phyloP scores from a whole-genome alignment of 805 yeast genomes.

The Pachysolen tannophilus region DNA sequence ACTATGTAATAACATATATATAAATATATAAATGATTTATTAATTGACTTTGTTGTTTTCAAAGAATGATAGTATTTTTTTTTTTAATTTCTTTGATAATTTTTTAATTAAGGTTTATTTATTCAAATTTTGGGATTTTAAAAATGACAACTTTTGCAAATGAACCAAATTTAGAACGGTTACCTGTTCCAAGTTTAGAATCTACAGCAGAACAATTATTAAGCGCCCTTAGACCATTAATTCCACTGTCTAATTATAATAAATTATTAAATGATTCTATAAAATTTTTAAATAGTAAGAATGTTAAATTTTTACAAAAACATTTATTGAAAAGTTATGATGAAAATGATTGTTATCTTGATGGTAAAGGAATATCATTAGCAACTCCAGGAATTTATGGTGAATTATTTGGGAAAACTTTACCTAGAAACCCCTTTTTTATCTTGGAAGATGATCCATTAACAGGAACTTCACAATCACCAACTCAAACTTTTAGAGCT shows the following conservation, averaged over 20 bases:
- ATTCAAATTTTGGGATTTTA: no score
- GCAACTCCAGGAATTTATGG: constrained; percentile 56
- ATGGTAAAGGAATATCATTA: constrained; percentile 35
- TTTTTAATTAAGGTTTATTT: no score
- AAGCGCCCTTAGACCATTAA: constrained; percentile 51
- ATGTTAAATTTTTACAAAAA: constrained; percentile 39
- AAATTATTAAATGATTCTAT: constrained; percentile 35
- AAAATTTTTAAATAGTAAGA: constrained; percentile 34
- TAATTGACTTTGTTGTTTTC: no score
- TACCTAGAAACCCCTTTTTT: constrained; percentile 74
- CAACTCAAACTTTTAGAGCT: constrained; percentile 61
- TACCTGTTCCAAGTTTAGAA: constrained; percentile 55
- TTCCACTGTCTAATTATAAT: constrained; percentile 42
- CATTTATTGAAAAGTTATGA: constrained; percentile 42
- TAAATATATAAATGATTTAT: no score
- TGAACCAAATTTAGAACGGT: constrained; percentile 40
- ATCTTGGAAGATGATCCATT: constrained; percentile 70
- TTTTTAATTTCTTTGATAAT: no score
- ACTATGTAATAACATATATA: no score
- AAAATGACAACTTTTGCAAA: constrained; percentile 25
- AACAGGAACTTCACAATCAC: constrained; percentile 41
- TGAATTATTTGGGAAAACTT: constrained; percentile 53
- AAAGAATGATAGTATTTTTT: no score
- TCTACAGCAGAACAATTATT: constrained; percentile 45
- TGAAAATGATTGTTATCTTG: constrained; percentile 43